Evolutionary conservation across 805 yeast genomes (phyloP), one percentile per base, ranked within the genome.

Genomic region (Zygotorulaspora danielsina): DNA sequence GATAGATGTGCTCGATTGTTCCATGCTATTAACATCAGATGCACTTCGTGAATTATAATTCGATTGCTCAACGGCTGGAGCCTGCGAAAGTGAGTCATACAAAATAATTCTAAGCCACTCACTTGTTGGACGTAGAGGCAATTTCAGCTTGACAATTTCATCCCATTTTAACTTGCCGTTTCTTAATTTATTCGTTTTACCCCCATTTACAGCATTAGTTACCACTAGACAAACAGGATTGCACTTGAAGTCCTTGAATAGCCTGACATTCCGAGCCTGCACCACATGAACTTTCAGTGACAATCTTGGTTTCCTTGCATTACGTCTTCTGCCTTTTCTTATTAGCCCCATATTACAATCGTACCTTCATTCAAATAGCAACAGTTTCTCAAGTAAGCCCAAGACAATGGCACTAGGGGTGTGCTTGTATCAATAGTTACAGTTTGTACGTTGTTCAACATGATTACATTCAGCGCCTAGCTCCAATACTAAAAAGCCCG

Each of bases 161-260:
- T 57, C 48, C 61, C 63, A 59, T 19, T 38, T 42, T 10, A 53
- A 45, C 25, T 38, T 43, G 3, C 55, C 48, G 27, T 51, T 47
- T 32, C 46, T 53, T 36, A 51, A 38, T 32, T 47, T 55, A 11
- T 41, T 42, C 1, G 63, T 59, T 10, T 47, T 48, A 13, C 44
- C 46, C 22, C 52, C 51, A 30, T 51, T 51, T 32, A 46, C 45
- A 2, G 49, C 48, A 41, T 59, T 52, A 13, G 59, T 55, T 3
- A 54, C 52, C 9, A 57, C 56, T 34, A 53, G 39, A 36, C 64
- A 59, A 3, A 59, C 42, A 1, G 64, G 58, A 38, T 54, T 54
- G 34, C 63, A 58, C 12, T 51, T 46, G 26, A 59, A 58, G 8
- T 44, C 48, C 11, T 51, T 44, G 12, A 55, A 40, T 6, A 55